A percentile compares a stretch with the other conserved stretches of the same genome.
phyloP scores from a whole-genome alignment of 345 rosid species.

The Sonneratia alba region DNA sequence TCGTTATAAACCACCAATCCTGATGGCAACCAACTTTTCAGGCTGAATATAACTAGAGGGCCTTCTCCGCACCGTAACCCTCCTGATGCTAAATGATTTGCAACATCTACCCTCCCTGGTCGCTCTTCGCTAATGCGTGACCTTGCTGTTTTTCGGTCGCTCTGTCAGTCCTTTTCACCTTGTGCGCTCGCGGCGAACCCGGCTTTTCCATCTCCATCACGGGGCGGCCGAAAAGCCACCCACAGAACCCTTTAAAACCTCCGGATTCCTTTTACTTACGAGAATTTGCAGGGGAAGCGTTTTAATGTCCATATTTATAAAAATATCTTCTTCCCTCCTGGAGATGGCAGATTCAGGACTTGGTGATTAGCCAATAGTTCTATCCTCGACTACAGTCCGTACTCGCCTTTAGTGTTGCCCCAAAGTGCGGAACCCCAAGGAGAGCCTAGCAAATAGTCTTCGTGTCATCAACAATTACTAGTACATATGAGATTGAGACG shows the following conservation, averaged over 20 bases:
- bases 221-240: no score
- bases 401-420: conserved; percentile 14
- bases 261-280: no score
- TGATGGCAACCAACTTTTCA: background rate
- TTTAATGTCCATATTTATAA: conserved; percentile 8
- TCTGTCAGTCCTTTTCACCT: conserved; percentile 6
- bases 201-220: conserved; percentile 8
- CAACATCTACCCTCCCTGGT: conserved; percentile 30
- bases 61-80: conserved; percentile 3
- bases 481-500: conserved; percentile 42
- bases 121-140: conserved; percentile 20
- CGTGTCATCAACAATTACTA: conserved; percentile 29
- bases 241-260: no score
- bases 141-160: conserved; percentile 17
- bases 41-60: background rate
- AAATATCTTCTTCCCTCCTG: conserved; percentile 1
- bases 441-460: conserved; percentile 25
- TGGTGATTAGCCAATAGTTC: conserved; percentile 16
- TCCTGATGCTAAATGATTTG: conserved; percentile 40
- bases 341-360: conserved; percentile 29
- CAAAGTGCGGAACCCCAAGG: conserved; percentile 26
- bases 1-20: conserved; percentile 28
- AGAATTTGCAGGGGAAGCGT: background rate
- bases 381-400: conserved; percentile 16
- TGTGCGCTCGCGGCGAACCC: conserved; percentile 23